Conservation (phyloP, 2,329 filamentous ascomycete genomes). For the Arthroderma sp. region DNA sequence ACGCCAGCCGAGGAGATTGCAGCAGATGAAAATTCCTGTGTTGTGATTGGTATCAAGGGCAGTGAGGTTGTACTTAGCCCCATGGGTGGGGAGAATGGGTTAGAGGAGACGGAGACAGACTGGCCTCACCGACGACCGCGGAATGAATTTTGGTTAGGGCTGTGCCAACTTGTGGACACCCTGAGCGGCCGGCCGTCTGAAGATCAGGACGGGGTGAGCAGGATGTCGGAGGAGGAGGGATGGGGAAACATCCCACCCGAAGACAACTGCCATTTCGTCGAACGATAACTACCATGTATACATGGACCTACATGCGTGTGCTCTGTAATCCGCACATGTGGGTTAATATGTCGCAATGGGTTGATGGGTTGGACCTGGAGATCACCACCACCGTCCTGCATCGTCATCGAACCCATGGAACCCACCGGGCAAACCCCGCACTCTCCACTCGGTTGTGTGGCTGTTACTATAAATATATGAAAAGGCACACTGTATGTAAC, state of each 20-base stretch:
- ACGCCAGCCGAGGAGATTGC: slow-evolving; percentile 55
- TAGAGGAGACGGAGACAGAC: slow-evolving; percentile 79
- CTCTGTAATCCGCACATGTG: too few species aligned
- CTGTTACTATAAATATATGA: too few species aligned
- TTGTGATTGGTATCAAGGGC: slow-evolving; percentile 85
- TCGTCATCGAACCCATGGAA: too few species aligned
- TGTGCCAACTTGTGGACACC: slow-evolving; percentile 73
- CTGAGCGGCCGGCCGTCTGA: slow-evolving; percentile 55
- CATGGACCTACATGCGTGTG: too few species aligned
- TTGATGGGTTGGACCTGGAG: too few species aligned
- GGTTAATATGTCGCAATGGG: too few species aligned
- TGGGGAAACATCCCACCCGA: slow-evolving; percentile 2
- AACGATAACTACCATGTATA: too few species aligned
- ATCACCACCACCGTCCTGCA: too few species aligned
- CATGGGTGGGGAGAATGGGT: slow-evolving; percentile 48
- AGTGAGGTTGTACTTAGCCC: slow-evolving; percentile 77
- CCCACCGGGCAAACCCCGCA: too few species aligned
- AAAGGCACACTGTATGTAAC: too few species aligned
- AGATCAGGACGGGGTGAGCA: slow-evolving; percentile 7
- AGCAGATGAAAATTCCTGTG: slow-evolving; percentile 57
- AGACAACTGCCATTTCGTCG: too few species aligned
- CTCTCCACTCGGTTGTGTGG: too few species aligned
- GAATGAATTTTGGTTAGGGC: slow-evolving; percentile 68
- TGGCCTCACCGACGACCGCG: slow-evolving; percentile 82
- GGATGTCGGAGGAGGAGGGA: slow-evolving; percentile 15